Evolutionary conservation across 2,329 filamentous ascomycete genomes (phyloP), one percentile per base, ranked within the genome.

Genomic region (Kalmusia sp.): DNA sequence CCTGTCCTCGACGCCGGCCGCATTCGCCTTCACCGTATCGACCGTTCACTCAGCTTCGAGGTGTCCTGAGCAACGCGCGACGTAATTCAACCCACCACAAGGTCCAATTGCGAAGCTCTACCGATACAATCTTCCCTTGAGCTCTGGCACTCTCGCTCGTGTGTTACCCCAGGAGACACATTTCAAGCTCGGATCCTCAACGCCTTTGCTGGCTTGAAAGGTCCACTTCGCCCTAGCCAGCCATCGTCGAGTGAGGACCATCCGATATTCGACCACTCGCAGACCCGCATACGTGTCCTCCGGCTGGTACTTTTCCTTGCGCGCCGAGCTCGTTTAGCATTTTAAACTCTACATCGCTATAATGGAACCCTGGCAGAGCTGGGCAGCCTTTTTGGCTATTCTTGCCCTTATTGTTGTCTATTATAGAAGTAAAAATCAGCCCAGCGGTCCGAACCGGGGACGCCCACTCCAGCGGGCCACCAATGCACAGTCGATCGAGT

Each of bases 321-420:
- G 15, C 5, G 7, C 7, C 33, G 8, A 30, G 14, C 22, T 17
- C 28, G n/a, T 25, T 14, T 12, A 17, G 44, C 27, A 31, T 11
- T 11, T 14, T 4, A 39, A 8, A 22, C 8, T 37, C n/a, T 31
- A 14, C 3, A 21, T 12, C 7, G n/a, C 15, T 55, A 67, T 37
- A 50, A 72, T 73, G 69, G 63, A 71, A 59, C 50, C 67, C 19
- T 70, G 64, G 68, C 57, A 63, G 54, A 73, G 62, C 57, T 75
- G 72, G 72, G 63, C 59, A 24, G 53, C 68, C 28, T 65, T 72
- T 48, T 47, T 75, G 52, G 64, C 62, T 58, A 56, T 73, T 44
- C 57, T 52, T 33, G 70, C 61, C 24, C 68, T 54, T 14, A 55
- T 54, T 19, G 68, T 66, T 54, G 68, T 58, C 43, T 73, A 67